These are phyloP conservation scores for Periglandula ipomoeae DNA, from an alignment of 2,329 filamentous ascomycete genomes.

Conservation along the genomic window DNA sequence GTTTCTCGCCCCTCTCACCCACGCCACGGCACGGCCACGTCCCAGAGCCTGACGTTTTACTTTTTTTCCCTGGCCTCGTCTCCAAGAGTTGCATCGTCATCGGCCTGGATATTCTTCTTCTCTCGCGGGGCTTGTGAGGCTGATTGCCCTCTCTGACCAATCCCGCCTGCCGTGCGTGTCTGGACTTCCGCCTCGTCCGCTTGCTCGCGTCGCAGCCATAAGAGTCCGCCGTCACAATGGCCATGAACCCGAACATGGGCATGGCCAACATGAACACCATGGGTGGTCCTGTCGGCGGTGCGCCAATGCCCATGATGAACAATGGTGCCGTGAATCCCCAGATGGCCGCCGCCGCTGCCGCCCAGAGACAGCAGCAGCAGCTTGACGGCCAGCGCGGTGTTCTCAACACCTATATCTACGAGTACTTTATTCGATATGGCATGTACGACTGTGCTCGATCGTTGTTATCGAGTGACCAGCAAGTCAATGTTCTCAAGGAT, in stretches of 20 bases:
- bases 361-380: slow-evolving; percentile 30
- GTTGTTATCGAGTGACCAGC: slow-evolving; percentile 57
- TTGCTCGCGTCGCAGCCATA: slow-evolving; percentile 6
- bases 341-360: slow-evolving; percentile 21
- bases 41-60: slow-evolving; percentile 21
- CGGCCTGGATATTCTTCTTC: slow-evolving; percentile 13
- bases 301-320: slow-evolving; percentile 58
- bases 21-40: slow-evolving; percentile 18
- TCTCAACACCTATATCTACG: slow-evolving; percentile 83
- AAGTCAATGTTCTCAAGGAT: slow-evolving; percentile 58
- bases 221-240: slow-evolving; percentile 14
- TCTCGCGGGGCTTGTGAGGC: slow-evolving; percentile 5
- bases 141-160: slow-evolving; percentile 10
- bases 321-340: slow-evolving; percentile 34
- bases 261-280: slow-evolving; percentile 64
- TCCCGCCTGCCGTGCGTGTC: slow-evolving; percentile 8
- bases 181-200: slow-evolving; percentile 11
- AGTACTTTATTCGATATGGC: slow-evolving; percentile 78
- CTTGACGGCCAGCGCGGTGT: slow-evolving; percentile 42
- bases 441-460: slow-evolving; percentile 78
- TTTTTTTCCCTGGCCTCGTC: background rate
- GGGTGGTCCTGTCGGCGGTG: slow-evolving; percentile 55
- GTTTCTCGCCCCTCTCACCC: slow-evolving; percentile 16
- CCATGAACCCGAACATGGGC: slow-evolving; percentile 51
- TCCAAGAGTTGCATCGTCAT: slow-evolving; percentile 19